Evolutionary conservation across 176 grass and related monocot genomes (phyloP).

Genomic region (Miscanthus lutarioriparius): DNA sequence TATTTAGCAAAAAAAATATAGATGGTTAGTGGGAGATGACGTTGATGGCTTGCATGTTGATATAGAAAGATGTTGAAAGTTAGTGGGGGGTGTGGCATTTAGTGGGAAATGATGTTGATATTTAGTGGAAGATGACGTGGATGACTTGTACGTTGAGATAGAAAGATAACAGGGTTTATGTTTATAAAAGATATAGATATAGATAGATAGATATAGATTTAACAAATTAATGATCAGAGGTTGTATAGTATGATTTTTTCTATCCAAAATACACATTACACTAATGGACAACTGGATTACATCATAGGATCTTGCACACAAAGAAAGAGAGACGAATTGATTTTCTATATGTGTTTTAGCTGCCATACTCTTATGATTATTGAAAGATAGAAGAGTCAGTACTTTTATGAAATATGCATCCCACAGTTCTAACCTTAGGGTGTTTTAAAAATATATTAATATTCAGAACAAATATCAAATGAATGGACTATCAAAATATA

Average conservation of each 20-base stretch:
- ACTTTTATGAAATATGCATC: no score
- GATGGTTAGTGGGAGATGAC: neutral
- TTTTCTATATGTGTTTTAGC: neutral
- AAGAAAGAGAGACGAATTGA: neutral
- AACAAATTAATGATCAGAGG: neutral
- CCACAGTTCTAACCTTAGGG: neutral
- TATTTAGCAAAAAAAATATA: neutral
- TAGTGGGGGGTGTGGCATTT: neutral
- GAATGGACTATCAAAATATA: neutral
- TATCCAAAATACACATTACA: neutral
- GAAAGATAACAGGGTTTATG: neutral
- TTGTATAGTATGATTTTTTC: neutral
- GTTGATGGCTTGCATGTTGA: neutral
- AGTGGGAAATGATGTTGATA: neutral
- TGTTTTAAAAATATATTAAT: no score
- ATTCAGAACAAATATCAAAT: neutral
- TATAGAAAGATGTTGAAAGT: neutral
- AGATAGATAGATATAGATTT: neutral
- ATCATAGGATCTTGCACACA: neutral
- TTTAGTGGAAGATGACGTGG: neutral
- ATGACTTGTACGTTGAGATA: neutral
- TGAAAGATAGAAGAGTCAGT: no score
- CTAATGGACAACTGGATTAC: neutral
- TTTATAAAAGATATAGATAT: neutral
- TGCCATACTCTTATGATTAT: no score